These are phyloP conservation scores for Amaranthus palmeri DNA, from an alignment of 148 eudicot species.

Conservation along the genomic window DNA sequence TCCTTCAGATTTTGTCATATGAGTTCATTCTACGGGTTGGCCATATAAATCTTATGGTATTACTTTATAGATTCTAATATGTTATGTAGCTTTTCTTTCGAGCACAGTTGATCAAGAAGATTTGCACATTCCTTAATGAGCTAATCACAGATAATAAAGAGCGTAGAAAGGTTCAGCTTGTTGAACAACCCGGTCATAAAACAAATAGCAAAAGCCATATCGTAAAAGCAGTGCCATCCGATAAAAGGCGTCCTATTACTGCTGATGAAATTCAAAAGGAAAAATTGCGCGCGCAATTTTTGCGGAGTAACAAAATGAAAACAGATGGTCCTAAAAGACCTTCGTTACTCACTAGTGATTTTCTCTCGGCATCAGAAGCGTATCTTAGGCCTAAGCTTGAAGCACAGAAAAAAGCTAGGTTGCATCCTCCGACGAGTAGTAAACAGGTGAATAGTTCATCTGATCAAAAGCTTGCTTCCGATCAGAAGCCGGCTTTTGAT, in stretches of 20 bases:
- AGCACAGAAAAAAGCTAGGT: slow-evolving; percentile 49
- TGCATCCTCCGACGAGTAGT: slow-evolving; percentile 31
- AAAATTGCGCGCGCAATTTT: slow-evolving; percentile 77
- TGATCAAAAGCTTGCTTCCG: slow-evolving; percentile 15
- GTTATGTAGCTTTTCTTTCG: not conserved
- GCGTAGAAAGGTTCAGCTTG: slow-evolving; percentile 84
- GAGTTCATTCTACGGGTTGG: not conserved
- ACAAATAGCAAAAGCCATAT: slow-evolving; percentile 48
- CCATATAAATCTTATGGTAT: not conserved
- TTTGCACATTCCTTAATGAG: slow-evolving; percentile 38
- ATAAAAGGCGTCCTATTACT: slow-evolving; percentile 80
- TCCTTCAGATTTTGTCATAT: slow-evolving; percentile 39
- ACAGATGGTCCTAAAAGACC: slow-evolving; percentile 39
- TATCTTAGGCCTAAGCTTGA: slow-evolving; percentile 48
- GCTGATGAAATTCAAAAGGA: slow-evolving; percentile 99
- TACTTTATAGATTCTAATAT: not conserved
- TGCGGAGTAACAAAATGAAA: slow-evolving; percentile 55
- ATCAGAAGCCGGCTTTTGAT: slow-evolving; percentile 33
- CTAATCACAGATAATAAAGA: slow-evolving; percentile 63
- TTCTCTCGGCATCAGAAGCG: slow-evolving; percentile 46
- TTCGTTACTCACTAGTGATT: slow-evolving; percentile 39
- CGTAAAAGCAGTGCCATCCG: slow-evolving; percentile 41
- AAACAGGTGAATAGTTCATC: slow-evolving; percentile 32
- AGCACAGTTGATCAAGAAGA: slow-evolving; percentile 5
- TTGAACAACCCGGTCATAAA: slow-evolving; percentile 92